Evolutionary conservation across 225 moss, liverwort and hornwort genomes (phyloP), one percentile per base, ranked within the genome.

Genomic region (Marchantia paleacea): DNA sequence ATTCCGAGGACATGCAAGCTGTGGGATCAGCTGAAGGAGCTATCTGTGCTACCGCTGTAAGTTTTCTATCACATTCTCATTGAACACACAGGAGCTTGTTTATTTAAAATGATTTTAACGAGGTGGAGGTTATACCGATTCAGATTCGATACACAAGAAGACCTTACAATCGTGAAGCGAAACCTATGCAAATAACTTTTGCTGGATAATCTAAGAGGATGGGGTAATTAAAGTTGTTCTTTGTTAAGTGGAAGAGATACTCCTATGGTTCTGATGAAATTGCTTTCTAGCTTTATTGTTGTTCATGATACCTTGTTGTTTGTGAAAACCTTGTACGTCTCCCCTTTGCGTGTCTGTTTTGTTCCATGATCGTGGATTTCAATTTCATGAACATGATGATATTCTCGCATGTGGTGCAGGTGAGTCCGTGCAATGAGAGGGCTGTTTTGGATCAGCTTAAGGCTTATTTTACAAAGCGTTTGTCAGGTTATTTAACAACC

Each of bases 21-120:
- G 99, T 95, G 55, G 88, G 88, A 62, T 99, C 94, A 84, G 91
- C 95, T 22, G 88, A 99, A 84, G 99, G 94, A 25, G 92, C 99
- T 52, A 89, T 99, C 55, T 95, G 99, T 90, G 95, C 91, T 85
- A 90, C 91, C 77, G 85, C 88, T 91, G 73, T 74, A 39, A 73
- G 79, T 70, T 54, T 39, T 55, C 0, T 13, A 10, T 54, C 13
- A 52, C 24, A 4, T 53, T 53, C n/a, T 16, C 28, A 24, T 55
- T 26, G n/a, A 26, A 47, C 74, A 55, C 20, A 24, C 28, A 55
- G 14, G 74, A 19, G 50, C 12, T 12, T 47, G 0, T 22, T 50
- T 50, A 20, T 3, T 0, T 18, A 7, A 52, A 12, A 22, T n/a
- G 51, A 16, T 5, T 50, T 22, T 3, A 51, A 18, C 48, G 10